Base-by-base conservation (phyloP, 805 yeast species). In the Lipomyces sp. region DNA sequence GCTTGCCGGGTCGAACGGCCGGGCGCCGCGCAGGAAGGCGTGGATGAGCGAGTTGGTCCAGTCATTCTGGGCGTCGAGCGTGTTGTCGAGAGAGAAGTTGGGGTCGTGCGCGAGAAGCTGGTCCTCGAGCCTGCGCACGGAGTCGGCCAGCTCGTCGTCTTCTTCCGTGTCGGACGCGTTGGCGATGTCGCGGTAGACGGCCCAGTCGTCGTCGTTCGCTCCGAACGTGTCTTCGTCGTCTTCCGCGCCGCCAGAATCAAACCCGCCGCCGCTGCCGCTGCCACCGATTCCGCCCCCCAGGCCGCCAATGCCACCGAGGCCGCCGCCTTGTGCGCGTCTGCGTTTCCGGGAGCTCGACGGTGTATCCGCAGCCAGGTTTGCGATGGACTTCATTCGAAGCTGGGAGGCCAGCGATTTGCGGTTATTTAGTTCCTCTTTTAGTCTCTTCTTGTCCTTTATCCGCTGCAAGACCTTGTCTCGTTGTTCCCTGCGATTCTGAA, bases 211-310 rank as follows among this genome's bases (percentile, higher is more conserved):
- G 65, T 91, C 98, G 63, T 88, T 82, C 2, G 96, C 90, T 49
- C 97, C 98, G 68, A 91, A 90, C 0, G 90, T 86, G 68, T 91
- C 98, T 61, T 82, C 87, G 14, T 95, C 95, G 66, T 88, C 97
- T 59, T 86, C 87, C 63, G 87, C 96, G 13, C 53, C 57, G n/a
- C n/a, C n/a, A n/a, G n/a, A n/a, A n/a, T n/a, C n/a, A n/a, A n/a
- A n/a, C n/a, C n/a, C n/a, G n/a, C 49, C 45, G 11, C 51, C 51
- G 51, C n/a, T 50, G 46, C 8, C 53, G 46, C 42, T 51, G 50
- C 10, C 46, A 43, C 3, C 46, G 29, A 10, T 26, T 6, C 10
- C 29, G 6, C 29, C 23, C 36, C 33, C 23, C 45, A 32, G 21
- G 47, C 43, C 19, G 24, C 39, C 39, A 14, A 37, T 16, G 5